phyloP scores from a whole-genome alignment of 495 filamentous ascomycete genomes.

The Penicillium salamii region DNA sequence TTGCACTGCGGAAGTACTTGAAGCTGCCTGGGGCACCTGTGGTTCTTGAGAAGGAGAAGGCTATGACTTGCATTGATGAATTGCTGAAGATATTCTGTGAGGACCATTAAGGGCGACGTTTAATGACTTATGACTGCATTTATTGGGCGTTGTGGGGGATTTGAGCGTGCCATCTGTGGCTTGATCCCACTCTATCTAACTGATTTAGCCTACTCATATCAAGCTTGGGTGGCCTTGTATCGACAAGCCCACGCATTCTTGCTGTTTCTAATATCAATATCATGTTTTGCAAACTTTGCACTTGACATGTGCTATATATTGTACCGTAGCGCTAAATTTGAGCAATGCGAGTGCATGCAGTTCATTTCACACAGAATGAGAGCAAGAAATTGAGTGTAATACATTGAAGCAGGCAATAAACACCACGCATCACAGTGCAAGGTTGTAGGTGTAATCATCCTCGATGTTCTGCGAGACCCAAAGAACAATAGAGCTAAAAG shows the following conservation, averaged over 20 bases:
- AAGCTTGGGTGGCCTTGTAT: no score
- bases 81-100: slow-evolving; percentile 45
- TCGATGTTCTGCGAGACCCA: slow-evolving; percentile 99
- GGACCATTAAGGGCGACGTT: slow-evolving; percentile 30
- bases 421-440: slow-evolving; percentile 63
- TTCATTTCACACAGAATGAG: slow-evolving; percentile 8
- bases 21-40: slow-evolving; percentile 23
- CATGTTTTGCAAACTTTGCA: slow-evolving; percentile 5
- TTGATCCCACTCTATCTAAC: neutral
- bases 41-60: slow-evolving; percentile 39
- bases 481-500: slow-evolving; percentile 72
- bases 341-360: slow-evolving; percentile 13
- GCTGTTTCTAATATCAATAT: no score
- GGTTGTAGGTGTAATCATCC: slow-evolving; percentile 96
- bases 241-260: no score
- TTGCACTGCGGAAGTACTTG: slow-evolving; percentile 54
- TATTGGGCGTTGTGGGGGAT: neutral
- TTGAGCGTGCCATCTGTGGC: neutral
- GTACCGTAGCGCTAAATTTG: slow-evolving; percentile 16
- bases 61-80: slow-evolving; percentile 47
- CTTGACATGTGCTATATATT: slow-evolving; percentile 17
- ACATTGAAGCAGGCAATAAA: slow-evolving; percentile 14
- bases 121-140: slow-evolving; percentile 16
- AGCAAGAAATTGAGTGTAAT: slow-evolving; percentile 19
- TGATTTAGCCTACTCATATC: neutral